Evolutionary conservation across 108 stramenopile species (phyloP).

Genomic region (Pseudonitzschia delicatissima): DNA sequence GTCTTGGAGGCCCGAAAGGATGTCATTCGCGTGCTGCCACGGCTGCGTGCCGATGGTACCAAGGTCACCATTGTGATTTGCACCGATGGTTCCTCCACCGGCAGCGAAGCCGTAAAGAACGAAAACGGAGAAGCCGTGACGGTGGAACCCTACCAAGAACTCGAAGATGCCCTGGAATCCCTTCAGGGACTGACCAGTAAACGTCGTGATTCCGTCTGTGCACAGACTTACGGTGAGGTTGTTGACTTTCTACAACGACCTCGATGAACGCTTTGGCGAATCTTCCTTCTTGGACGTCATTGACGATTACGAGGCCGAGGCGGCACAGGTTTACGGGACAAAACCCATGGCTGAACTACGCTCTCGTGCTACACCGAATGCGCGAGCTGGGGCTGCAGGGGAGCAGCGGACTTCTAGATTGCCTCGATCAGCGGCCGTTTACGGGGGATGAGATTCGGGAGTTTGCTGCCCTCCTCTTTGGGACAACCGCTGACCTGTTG

Average conservation of each 20-base stretch:
- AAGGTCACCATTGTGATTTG: slow-evolving; percentile 15
- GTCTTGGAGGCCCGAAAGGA: background rate
- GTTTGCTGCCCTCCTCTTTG: slow-evolving; percentile 71
- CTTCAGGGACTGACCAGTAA: slow-evolving; percentile 71
- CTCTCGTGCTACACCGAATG: slow-evolving; percentile 55
- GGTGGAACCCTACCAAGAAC: slow-evolving; percentile 16
- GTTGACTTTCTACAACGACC: slow-evolving; percentile 66
- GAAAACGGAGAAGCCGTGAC: background rate
- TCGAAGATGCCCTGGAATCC: slow-evolving; percentile 38
- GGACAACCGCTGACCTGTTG: slow-evolving; percentile 38
- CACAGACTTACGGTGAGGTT: slow-evolving; percentile 68
- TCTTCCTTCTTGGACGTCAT: slow-evolving; percentile 76
- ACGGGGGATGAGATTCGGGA: slow-evolving; percentile 57
- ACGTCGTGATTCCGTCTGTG: slow-evolving; percentile 77
- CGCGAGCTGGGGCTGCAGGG: slow-evolving; percentile 68
- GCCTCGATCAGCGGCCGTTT: slow-evolving; percentile 72
- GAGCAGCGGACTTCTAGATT: slow-evolving; percentile 50
- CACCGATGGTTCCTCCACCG: slow-evolving; percentile 12
- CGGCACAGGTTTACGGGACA: slow-evolving; percentile 56
- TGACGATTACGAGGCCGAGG: slow-evolving; percentile 77
- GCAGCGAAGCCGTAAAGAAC: background rate
- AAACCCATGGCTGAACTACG: slow-evolving; percentile 78
- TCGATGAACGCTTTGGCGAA: slow-evolving; percentile 46
- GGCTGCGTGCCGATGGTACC: slow-evolving; percentile 9
- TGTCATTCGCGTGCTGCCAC: slow-evolving; percentile 4